Evolutionary conservation across 2,329 filamentous ascomycete species (phyloP), one percentile per base, ranked within the genome.

Genomic region (Paraconiothyrium sp.): DNA sequence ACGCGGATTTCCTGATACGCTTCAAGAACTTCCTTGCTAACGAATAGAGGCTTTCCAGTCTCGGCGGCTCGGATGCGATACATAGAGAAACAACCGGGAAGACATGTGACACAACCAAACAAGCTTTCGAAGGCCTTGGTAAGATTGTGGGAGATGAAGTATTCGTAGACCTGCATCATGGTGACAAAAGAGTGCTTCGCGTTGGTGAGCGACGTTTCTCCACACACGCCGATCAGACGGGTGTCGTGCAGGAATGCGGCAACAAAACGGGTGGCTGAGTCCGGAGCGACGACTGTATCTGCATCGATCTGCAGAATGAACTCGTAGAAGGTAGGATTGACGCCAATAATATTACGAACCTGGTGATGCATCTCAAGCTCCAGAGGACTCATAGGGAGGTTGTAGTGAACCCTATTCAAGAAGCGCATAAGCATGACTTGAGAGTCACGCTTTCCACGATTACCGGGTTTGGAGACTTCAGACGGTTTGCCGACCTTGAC

Each of bases 121-220:
- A 99, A 85, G 81, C 92, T 95, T 81, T 98, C 94, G 78, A 99
- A 99, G 13, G 94, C 95, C 83, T 99, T 98, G 70, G 92, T 90
- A 70, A 99, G 82, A 78, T 98, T 97, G 84, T 99, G 94, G 55
- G 94, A 98, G 74, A 99, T 99, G 84, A 94, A 99, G 85, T 99
- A 99, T 81, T 99, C 94, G 84, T 98, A 99, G 37, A 99, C 94
- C 81, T 99, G 95, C 78, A 99, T 99, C 94, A 98, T 98, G 55
- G 95, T 99, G 69, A 97, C 89, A 75, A 96, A 93, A 0, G 94
- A 97, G 7, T 91, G 86, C 79, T 97, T 97, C 62, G 93, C 92
- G 76, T 99, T 99, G 65, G 90, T 94, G 51, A 99, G 85, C 16
- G 91, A 91, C 0, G 95, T 99, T 81, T 99, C 95, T 81, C 95